A percentile compares a stretch with the other conserved stretches of the same genome.
phyloP scores from a whole-genome alignment of 805 yeast species.

The Torulaspora microellipsoides region DNA sequence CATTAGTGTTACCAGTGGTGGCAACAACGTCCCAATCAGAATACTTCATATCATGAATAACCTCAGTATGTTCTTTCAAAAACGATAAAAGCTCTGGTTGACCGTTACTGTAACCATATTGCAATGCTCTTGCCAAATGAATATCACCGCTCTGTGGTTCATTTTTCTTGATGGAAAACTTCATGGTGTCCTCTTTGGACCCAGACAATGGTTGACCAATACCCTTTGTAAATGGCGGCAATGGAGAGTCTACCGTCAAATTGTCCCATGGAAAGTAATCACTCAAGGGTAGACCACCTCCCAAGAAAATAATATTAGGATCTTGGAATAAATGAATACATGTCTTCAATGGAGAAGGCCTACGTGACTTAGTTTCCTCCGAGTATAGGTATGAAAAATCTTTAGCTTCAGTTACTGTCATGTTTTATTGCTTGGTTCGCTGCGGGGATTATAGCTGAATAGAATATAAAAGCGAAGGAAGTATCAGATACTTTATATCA shows the following conservation, averaged over 20 bases:
- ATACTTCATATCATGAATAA: conserved; percentile 45
- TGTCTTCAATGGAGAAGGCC: conserved; percentile 73
- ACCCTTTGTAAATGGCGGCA: conserved; percentile 75
- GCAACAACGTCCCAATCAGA: conserved; percentile 68
- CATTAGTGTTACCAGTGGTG: conserved; percentile 84
- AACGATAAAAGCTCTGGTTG: conserved; percentile 64
- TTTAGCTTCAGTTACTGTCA: conserved; percentile 46
- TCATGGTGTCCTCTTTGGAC: conserved; percentile 26
- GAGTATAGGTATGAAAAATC: conserved; percentile 75
- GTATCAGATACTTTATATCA: no score
- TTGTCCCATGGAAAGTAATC: conserved; percentile 91
- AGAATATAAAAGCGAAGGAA: no score
- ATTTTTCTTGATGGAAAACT: conserved; percentile 25
- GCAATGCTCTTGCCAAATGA: conserved; percentile 80
- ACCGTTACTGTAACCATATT: conserved; percentile 86
- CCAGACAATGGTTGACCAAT: conserved; percentile 56
- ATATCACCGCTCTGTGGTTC: conserved; percentile 51
- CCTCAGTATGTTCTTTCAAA: conserved; percentile 68
- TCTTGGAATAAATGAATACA: conserved; percentile 72
- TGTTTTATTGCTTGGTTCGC: conserved; percentile 2
- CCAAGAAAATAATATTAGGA: conserved; percentile 80
- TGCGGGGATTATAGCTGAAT: no score
- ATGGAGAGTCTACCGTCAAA: conserved; percentile 63
- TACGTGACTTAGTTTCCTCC: conserved; percentile 70
- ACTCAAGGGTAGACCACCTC: conserved; percentile 92